Conservation (phyloP, 2,329 filamentous ascomycete genomes). For the Sporothrix schenckii region DNA sequence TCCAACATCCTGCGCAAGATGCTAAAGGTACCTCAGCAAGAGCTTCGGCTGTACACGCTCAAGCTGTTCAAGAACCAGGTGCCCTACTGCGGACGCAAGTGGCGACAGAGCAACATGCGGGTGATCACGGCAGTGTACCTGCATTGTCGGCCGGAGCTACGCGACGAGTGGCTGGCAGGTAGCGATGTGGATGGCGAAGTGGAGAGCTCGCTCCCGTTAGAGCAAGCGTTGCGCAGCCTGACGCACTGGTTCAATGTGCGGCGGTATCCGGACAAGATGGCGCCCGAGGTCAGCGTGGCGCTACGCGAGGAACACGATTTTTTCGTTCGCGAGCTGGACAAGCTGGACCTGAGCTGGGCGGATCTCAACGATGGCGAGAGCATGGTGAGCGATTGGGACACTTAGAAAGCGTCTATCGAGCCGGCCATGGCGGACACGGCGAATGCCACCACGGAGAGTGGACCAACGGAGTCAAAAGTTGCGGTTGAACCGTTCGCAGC, state of each 20-base stretch:
- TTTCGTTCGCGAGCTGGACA: constrained; percentile 76
- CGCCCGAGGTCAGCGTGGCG: constrained; percentile 57
- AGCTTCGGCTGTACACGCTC: constrained; percentile 88
- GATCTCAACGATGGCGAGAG: constrained; percentile 46
- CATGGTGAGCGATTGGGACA: constrained; percentile 38
- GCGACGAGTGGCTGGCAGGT: constrained; percentile 93
- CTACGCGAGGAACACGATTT: constrained; percentile 77
- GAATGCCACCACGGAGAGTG: background rate
- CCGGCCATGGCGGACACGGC: background rate
- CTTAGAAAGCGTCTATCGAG: background rate
- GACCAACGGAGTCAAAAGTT: background rate
- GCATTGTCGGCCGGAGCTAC: constrained; percentile 86
- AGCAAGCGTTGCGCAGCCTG: constrained; percentile 84
- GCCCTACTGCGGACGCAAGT: constrained; percentile 96
- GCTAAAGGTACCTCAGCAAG: constrained; percentile 84
- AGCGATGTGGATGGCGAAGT: constrained; percentile 92
- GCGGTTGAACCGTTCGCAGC: background rate
- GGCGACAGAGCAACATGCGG: constrained; percentile 97
- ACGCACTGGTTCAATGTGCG: constrained; percentile 95
- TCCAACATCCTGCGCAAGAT: constrained; percentile 89
- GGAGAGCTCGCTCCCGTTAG: constrained; percentile 86
- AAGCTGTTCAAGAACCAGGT: constrained; percentile 99
- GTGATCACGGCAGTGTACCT: constrained; percentile 97
- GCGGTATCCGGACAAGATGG: constrained; percentile 78
- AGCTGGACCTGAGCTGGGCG: constrained; percentile 60